Evolutionary conservation across 805 yeast genomes (phyloP).

Genomic region (Sugiyamaella mastotermitis): DNA sequence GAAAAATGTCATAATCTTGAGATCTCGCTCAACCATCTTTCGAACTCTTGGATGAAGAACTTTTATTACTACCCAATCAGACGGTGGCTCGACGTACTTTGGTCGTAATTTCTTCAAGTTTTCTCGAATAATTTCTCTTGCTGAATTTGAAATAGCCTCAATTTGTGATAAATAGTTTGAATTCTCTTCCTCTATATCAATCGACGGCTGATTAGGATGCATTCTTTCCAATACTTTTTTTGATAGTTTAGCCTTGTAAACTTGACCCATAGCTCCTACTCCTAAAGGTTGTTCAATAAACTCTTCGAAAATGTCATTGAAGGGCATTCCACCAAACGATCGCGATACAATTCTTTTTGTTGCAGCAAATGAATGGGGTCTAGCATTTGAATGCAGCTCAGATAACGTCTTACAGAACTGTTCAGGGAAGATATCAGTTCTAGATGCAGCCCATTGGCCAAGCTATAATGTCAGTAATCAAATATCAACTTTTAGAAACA

Average conservation of each 20-base stretch:
- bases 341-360: slow-evolving; percentile 55
- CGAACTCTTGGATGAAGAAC: slow-evolving; percentile 88
- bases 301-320: slow-evolving; percentile 76
- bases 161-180: not conserved
- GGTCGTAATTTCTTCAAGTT: slow-evolving; percentile 6
- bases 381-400: slow-evolving; percentile 75
- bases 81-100: slow-evolving; percentile 8
- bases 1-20: slow-evolving; percentile 74
- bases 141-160: not conserved
- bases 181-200: slow-evolving; percentile 1
- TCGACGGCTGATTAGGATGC: not conserved
- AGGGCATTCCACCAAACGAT: slow-evolving; percentile 50
- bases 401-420: slow-evolving; percentile 74
- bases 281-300: slow-evolving; percentile 77
- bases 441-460: slow-evolving; percentile 99
- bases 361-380: slow-evolving; percentile 56
- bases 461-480: slow-evolving; percentile 41
- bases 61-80: slow-evolving; percentile 68
- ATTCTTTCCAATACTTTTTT: slow-evolving; percentile 4
- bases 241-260: slow-evolving; percentile 62
- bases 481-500: slow-evolving; percentile 38
- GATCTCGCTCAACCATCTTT: slow-evolving; percentile 66
- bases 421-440: slow-evolving; percentile 85
- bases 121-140: not conserved
- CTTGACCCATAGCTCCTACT: slow-evolving; percentile 99